Evolutionary conservation across 108 stramenopile species (phyloP).

Genomic region (Cyclotella cryptica): DNA sequence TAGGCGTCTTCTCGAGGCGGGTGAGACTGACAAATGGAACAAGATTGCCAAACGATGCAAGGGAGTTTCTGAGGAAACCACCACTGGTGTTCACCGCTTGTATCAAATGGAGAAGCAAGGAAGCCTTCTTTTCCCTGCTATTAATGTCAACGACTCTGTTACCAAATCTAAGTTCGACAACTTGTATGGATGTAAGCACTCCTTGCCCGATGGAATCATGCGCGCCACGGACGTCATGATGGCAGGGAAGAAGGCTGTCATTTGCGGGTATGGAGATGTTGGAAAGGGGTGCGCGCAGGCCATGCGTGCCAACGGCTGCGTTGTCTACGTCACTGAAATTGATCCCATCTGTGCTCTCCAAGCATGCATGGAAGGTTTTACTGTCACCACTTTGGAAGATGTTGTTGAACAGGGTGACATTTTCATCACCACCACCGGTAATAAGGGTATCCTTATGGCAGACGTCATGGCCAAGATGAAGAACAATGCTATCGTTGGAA

Average conservation of each 20-base stretch:
- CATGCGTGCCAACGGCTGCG: constrained; percentile 98
- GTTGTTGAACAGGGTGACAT: constrained; percentile 92
- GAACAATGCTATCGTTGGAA: constrained; percentile 99
- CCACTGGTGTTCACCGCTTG: constrained; percentile 99
- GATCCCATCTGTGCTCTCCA: constrained; percentile 99
- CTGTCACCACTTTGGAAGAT: constrained; percentile 91
- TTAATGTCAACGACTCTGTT: constrained; percentile 99
- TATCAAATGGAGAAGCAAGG: constrained; percentile 99
- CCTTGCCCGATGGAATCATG: constrained; percentile 99
- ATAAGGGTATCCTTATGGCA: constrained; percentile 99
- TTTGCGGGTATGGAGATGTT: constrained; percentile 99
- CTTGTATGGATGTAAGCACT: constrained; percentile 99
- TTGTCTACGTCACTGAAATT: constrained; percentile 98
- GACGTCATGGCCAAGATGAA: constrained; percentile 98
- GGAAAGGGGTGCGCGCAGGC: constrained; percentile 99
- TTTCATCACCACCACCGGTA: constrained; percentile 99
- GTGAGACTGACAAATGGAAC: constrained; percentile 98
- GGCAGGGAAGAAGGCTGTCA: constrained; percentile 99
- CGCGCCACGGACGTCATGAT: constrained; percentile 99
- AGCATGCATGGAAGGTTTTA: constrained; percentile 99
- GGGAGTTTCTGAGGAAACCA: constrained; percentile 99
- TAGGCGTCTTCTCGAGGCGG: constrained; percentile 94
- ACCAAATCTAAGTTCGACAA: constrained; percentile 99
- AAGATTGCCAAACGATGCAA: constrained; percentile 93
- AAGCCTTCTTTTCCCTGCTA: constrained; percentile 98